Evolutionary conservation across 1,284 basidiomycete species (phyloP), one percentile per base, ranked within the genome.

Genomic region (Mycosarcoma mackinlayi): DNA sequence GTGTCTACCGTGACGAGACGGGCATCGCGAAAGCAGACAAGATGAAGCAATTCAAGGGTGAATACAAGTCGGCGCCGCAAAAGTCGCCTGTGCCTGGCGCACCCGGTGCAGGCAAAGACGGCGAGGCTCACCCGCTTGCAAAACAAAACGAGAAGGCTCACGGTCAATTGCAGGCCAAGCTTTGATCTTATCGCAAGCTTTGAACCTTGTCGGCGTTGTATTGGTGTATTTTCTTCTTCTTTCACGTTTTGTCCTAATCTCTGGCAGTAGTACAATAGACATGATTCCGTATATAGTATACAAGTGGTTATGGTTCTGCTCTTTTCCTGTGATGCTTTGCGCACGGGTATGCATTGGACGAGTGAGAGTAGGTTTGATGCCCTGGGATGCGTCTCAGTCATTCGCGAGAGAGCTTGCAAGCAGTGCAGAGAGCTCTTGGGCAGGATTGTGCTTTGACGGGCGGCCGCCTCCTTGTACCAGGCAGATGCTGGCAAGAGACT

Each of bases 1-100:
- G 81, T 41, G 82, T 83, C 18, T 75, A 80, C 70, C 74, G 79
- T 16, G 79, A 80, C 49, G 78, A 81, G 65, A 41, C 56, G 23
- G 80, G 80, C 34, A 79, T 82, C 25, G 80, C 80, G 14, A 63
- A 66, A 23, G 72, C 76, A 40, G 74, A 75, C 57, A 73, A 78
- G 70, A 58, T 71, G 52, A 72, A 70, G 51, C 42, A 60, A 33
- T 70, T 53, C 50, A 70, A 76, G 58, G 73, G 62, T 35, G 66
- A 65, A 41, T 82, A 82, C 76, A 69, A 75, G 61, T 70, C 74
- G 25, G 80, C 80, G 3, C 79, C 79, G 33, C 71, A 76, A 64
- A 82, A 81, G 76, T 63, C 65, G 41, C 34, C 27, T 4, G 38
- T 31, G 13, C 65, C 64, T 16, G 55, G 63, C n/a, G 68, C 68